Base-by-base conservation (phyloP, 2,329 filamentous ascomycete genomes). In the Aspergillus tanneri region DNA sequence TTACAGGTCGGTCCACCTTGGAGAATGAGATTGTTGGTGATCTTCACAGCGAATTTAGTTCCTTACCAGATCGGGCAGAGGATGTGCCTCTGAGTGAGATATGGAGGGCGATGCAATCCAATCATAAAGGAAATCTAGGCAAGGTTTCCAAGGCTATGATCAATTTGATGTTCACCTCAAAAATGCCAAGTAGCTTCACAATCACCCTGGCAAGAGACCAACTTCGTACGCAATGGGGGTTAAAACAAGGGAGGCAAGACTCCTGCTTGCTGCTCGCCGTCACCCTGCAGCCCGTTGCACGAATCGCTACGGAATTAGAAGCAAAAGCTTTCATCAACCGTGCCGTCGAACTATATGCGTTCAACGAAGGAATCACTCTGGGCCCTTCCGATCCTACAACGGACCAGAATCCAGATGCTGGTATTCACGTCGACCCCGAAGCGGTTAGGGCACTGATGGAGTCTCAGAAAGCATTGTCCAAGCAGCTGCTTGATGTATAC, bases 371-470 rank as follows among this genome's bases (percentile, higher is more conserved):
- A 52, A 85, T 99, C 70, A 95, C n/a, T n/a, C n/a, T n/a, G n/a
- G n/a, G 78, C 69, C 76, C 99, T 50, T 86, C 90, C 4, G 84
- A 87, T 5, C 84, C 87, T 23, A 66, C 76, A 16, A 82, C 86
- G 42, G 86, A 85, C 51, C 90, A 89, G 55, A 82, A 81, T 52
- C 87, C 84, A 46, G 86, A 78, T 48, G 82, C 79, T 46, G 92
- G 91, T 67, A 97, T 99, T 93, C 96, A 99, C 89, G 97, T 99
- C 91, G 93, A 99, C 64, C 93, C 93, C 7, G 93, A 92, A 28
- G 93, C 93, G 44, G 86, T 99, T 56, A 93, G 99, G 69, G 93
- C 93, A 11, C 80, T 99, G 45, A 99, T 93, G 64, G 97, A 97
- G 72, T 93, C 97, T 66, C 93, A 99, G 73, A 85, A 87, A 55